Conservation (phyloP, 148 eudicot genomes). For the Rhododendron ovatum region DNA sequence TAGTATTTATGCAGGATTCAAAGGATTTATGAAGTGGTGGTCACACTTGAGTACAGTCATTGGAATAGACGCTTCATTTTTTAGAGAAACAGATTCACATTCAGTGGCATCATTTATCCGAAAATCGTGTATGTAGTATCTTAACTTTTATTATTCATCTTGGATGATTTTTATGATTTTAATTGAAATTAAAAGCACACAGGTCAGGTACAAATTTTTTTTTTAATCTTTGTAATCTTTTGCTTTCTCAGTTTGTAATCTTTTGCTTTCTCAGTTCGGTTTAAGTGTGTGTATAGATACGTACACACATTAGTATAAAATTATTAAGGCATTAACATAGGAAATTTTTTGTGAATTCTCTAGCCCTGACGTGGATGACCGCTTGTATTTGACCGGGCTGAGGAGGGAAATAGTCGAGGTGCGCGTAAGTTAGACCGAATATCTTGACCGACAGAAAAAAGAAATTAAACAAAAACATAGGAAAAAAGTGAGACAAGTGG, state of each 20-base stretch:
- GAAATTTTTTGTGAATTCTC: no score
- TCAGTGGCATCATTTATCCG: not conserved
- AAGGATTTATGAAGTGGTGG: not conserved
- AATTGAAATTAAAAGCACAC: not conserved
- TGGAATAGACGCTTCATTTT: not conserved
- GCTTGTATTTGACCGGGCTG: no score
- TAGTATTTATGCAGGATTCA: not conserved
- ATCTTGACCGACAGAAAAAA: no score
- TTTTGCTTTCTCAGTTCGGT: not conserved
- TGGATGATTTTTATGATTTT: not conserved
- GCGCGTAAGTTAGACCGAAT: accelerated
- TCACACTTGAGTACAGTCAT: not conserved
- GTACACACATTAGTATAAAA: not conserved
- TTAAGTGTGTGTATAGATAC: no score
- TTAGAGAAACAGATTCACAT: not conserved
- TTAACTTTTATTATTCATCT: not conserved
- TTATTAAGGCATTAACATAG: slow-evolving; percentile 22
- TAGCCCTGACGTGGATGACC: no score
- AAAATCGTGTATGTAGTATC: not conserved
- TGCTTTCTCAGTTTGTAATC: not conserved
- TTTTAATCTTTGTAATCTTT: not conserved
- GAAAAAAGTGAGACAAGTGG: slow-evolving; percentile 17
- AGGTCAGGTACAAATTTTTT: not conserved
- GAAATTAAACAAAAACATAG: not conserved
- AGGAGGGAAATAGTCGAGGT: no score